Percentiles rank a stretch among this genome's conserved stretches.
Evolutionary conservation across 1,284 basidiomycete species (phyloP).

Genomic region (Meripilus lineatus): DNA sequence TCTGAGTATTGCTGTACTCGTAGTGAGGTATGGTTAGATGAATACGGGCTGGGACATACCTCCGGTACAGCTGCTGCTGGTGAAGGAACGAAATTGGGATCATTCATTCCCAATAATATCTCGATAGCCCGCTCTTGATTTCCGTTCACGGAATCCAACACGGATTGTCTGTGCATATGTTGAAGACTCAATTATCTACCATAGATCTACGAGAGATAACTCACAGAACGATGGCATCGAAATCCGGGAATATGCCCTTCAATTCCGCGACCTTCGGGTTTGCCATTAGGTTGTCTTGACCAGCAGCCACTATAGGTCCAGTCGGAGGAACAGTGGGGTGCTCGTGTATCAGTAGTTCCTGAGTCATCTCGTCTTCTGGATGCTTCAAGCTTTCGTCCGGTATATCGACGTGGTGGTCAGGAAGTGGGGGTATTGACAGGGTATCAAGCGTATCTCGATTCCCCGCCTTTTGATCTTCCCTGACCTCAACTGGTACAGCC

Average conservation of each 20-base stretch:
- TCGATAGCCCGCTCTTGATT: constrained; percentile 72
- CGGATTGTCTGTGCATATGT: constrained; percentile 56
- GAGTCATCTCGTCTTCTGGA: neutral
- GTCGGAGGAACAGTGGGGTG: neutral
- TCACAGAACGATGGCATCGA: constrained; percentile 64
- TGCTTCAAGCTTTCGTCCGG: neutral
- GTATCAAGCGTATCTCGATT: too few species aligned
- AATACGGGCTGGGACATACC: neutral
- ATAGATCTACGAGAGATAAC: constrained; percentile 27
- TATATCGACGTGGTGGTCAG: neutral
- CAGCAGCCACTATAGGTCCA: neutral
- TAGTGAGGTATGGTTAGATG: neutral
- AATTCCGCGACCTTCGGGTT: constrained; percentile 38
- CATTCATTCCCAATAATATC: constrained; percentile 72
- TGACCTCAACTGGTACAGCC: too few species aligned
- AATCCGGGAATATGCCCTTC: constrained; percentile 75
- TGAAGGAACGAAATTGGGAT: constrained; percentile 60
- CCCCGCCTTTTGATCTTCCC: too few species aligned
- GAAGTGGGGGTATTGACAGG: neutral
- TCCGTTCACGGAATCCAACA: constrained; percentile 61
- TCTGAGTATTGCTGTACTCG: neutral
- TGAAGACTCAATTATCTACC: neutral
- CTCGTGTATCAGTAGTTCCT: neutral
- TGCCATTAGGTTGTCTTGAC: too few species aligned
- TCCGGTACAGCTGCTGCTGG: constrained; percentile 20